Conservation (phyloP, 179 eudicot genomes). For the Pouteria campechiana region DNA sequence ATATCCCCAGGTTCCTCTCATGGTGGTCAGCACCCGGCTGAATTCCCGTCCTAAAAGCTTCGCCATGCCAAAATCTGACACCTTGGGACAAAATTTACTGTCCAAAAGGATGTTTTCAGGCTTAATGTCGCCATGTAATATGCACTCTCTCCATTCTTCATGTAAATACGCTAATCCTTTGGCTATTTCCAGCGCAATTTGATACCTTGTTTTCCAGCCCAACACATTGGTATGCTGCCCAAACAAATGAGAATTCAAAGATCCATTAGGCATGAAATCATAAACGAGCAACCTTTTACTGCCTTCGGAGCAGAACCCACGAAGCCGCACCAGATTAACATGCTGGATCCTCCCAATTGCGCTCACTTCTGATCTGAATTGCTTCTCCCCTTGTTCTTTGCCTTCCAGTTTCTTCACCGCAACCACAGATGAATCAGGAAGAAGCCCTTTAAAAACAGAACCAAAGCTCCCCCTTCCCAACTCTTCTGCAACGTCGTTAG, state of each 20-base stretch:
- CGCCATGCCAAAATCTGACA: conserved; percentile 55
- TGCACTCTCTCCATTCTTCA: conserved; percentile 49
- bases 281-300: conserved; percentile 26
- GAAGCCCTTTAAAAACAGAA: conserved; percentile 47
- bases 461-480: conserved; percentile 62
- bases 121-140: conserved; percentile 55
- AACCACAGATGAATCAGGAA: conserved; percentile 33
- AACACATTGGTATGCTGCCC: conserved; percentile 3
- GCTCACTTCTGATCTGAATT: conserved; percentile 47
- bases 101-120: conserved; percentile 56
- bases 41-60: conserved; percentile 61
- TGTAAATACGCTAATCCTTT: conserved; percentile 21
- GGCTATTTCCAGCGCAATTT: conserved; percentile 18
- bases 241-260: conserved; percentile 14
- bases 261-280: conserved; percentile 25
- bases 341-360: conserved; percentile 38
- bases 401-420: conserved; percentile 56
- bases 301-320: conserved; percentile 16
- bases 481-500: conserved; percentile 48
- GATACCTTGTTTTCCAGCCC: conserved; percentile 16
- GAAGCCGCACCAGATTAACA: conserved; percentile 17
- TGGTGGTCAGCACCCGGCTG: conserved; percentile 46
- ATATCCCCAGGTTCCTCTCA: conserved; percentile 59
- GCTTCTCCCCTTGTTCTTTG: conserved; percentile 49
- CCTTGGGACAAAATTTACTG: conserved; percentile 32